Base-by-base conservation (phyloP, 495 filamentous ascomycete genomes). In the Cairneyella variabilis region DNA sequence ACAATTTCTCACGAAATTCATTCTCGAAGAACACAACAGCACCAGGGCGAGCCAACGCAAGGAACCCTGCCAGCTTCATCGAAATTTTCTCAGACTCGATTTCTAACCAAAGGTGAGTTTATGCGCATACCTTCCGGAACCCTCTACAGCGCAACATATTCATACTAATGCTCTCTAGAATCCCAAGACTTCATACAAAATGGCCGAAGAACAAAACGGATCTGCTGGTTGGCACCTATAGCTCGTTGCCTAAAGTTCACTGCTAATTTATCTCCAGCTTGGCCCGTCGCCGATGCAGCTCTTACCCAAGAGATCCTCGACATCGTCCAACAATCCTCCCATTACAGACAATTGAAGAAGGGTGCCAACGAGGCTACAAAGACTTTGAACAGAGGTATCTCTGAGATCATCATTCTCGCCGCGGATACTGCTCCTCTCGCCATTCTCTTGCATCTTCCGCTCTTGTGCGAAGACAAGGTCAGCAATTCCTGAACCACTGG, bases 331-430 rank as follows among this genome's bases (percentile, higher is more conserved):
- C 89, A 95, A 68, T 87, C 86, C 26, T 75, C 73, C 7, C 87
- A 96, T 71, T 89, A 89, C 72, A 76, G 87, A 36, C 90, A 93
- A 76, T 68, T 92, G 28, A 96, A 95, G 82, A 93, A 93, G 77
- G 89, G 89, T 46, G 83, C 84, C 45, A 83, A 83, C 68, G 80
- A 78, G 70, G 82, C 86, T 21, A 95, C 90, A 60, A 93, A 95
- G 76, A 89, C 90, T 28, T 76, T 95, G 34, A 93, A 92, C 72
- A 83, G 90, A 22, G 93, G 93, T 69, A 89, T 88, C 58, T 79
- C 83, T 61, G 93, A 97, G 69, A 77, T 98, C 48, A 80, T 96
- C 61, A 78, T 96, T 55, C 80, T 96, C 37, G 91, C 92, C 39
- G 91, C 90, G 40, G 92, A 97, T 64, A 89, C 88, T 44, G 73